phyloP scores from a whole-genome alignment of 129 eudicot species.

The Deinandra increscens region DNA sequence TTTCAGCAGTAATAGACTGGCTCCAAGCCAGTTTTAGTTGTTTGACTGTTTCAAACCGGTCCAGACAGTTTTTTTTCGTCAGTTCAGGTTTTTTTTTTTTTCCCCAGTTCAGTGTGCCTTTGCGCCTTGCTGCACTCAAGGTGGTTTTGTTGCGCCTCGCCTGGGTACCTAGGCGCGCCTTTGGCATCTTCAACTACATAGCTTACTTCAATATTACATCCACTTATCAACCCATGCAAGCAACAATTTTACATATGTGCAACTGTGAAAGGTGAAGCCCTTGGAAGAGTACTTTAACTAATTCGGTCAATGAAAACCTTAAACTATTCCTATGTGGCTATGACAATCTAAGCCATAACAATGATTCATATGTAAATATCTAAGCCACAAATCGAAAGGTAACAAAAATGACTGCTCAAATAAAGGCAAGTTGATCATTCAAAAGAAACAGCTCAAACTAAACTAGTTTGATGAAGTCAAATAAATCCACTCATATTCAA shows the following conservation, averaged over 20 bases:
- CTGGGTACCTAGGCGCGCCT: no score
- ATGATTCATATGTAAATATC: conserved; percentile 12
- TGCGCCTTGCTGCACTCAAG: no score
- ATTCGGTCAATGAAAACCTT: neutral
- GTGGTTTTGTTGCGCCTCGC: no score
- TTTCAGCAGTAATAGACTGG: no score
- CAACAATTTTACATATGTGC: neutral
- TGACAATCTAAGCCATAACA: conserved; percentile 3
- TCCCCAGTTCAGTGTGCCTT: no score
- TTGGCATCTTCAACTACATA: no score
- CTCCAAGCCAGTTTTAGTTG: no score
- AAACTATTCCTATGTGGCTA: neutral
- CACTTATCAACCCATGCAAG: neutral
- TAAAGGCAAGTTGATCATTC: neutral
- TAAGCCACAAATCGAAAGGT: neutral
- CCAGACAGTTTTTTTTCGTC: no score
- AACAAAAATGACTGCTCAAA: neutral
- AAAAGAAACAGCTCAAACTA: neutral
- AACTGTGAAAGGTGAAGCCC: no score
- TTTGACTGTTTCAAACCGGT: no score
- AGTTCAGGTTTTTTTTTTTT: no score
- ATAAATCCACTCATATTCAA: neutral
- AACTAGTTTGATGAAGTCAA: neutral
- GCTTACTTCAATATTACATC: neutral
- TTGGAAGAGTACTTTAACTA: neutral